Base-by-base conservation (phyloP, 106 monocot species). In the Phalaenopsis aphrodite region DNA sequence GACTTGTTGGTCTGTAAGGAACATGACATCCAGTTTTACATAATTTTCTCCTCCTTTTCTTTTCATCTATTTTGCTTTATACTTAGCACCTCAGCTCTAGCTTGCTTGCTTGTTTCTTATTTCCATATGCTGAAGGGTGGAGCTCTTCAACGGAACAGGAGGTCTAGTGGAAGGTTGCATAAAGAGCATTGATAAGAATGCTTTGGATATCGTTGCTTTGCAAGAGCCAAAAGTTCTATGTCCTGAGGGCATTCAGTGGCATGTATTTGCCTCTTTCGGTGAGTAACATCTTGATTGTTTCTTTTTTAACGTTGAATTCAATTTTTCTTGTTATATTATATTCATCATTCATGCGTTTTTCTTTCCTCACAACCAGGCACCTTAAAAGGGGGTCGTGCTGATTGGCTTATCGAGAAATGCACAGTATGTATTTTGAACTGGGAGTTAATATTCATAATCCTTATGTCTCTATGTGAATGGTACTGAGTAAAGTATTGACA, bases 331-430 rank as follows among this genome's bases (percentile, higher is more conserved):
- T 15, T 17, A 64, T 42, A 17, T 75, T 24, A 64, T 42, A 17
- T 75, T 24, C n/a, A 55, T 48, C 4, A 42, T 39, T 55, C 21
- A 72, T 5, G 18, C 37, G 6, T 80, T 65, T 78, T 11, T 58
- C 58, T n/a, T 49, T 57, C 56, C 8, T 48, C 3, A 37, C 37
- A 76, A 82, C 49, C 78, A 98, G 98, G 94, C 55, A 80, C 89
- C 45, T 57, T 94, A 72, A 98, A 98, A 91, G 98, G 94, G 46
- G 98, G 98, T 52, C 85, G 94, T 8, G 89, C 94, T 41, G 98
- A 98, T 88, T 98, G 98, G 98, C 94, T 98, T 73, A 56, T 92
- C 41, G 92, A 92, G 87, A 92, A 92, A 84, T 92, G 87, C 80
- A 97, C 96, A 57, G 96, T 94, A 97, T 89, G 96, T 88, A 83